phyloP scores from a whole-genome alignment of 306 rosid genomes.

The Fragaria nilgerrensis region DNA sequence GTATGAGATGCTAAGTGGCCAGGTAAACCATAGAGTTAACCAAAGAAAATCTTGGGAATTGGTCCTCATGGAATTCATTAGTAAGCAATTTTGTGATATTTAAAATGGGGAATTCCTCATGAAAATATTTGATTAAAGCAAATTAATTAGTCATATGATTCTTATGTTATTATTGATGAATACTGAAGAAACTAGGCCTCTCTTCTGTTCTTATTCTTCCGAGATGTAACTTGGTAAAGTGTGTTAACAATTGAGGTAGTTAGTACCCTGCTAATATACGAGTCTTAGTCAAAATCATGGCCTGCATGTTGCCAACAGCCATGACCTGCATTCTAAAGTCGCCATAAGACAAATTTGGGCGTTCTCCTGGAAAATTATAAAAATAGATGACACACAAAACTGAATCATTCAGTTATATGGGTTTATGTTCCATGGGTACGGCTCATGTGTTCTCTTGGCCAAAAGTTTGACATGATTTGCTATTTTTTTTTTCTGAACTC shows the following conservation, averaged over 20 bases:
- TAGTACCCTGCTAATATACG: neutral
- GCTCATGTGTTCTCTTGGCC: neutral
- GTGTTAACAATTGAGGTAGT: neutral
- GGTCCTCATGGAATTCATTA: neutral
- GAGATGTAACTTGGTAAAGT: neutral
- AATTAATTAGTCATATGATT: neutral
- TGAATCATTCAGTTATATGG: neutral
- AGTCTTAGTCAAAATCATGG: neutral
- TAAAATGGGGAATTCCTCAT: too few relatives aligned
- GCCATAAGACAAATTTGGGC: neutral
- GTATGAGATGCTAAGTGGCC: slow-evolving; percentile 92
- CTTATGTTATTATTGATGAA: neutral
- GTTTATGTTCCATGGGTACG: neutral
- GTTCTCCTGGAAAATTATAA: neutral
- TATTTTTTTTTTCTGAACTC: neutral
- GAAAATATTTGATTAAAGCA: neutral
- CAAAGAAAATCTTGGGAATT: neutral
- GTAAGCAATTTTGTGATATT: too few relatives aligned
- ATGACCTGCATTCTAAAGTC: neutral
- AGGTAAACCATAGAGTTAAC: slow-evolving; percentile 43
- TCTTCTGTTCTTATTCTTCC: neutral
- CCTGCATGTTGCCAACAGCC: neutral
- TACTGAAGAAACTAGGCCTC: neutral
- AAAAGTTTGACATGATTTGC: neutral
- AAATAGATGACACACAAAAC: neutral